phyloP scores from a whole-genome alignment of 179 eudicot genomes.

The Pouteria campechiana region DNA sequence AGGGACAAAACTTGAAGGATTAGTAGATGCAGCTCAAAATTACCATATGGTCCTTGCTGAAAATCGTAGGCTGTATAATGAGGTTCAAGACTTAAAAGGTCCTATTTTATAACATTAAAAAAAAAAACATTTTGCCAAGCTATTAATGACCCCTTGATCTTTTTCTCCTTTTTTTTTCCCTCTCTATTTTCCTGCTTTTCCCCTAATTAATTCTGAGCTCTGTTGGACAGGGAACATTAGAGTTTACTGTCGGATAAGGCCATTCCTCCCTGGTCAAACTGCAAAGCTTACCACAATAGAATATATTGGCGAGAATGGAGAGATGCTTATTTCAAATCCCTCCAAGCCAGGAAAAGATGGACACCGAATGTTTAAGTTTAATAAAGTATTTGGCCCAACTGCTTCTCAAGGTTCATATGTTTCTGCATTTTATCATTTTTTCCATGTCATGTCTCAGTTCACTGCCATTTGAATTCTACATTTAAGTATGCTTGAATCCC shows the following conservation, averaged over 20 bases:
- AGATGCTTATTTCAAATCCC: slow-evolving; percentile 68
- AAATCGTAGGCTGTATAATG: slow-evolving; percentile 78
- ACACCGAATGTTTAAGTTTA: slow-evolving; percentile 79
- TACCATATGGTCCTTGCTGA: slow-evolving; percentile 81
- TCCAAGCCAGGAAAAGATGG: slow-evolving; percentile 74
- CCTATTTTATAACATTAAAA: no score
- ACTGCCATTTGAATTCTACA: neutral
- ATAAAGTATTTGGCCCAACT: slow-evolving; percentile 80
- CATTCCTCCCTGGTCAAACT: slow-evolving; percentile 85
- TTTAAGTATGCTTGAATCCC: no score
- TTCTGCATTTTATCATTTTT: neutral
- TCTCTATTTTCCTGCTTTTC: neutral
- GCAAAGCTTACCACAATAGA: slow-evolving; percentile 78
- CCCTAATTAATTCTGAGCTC: slow-evolving; percentile 1
- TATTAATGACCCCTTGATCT: neutral
- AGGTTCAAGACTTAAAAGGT: slow-evolving; percentile 97
- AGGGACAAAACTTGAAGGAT: slow-evolving; percentile 66
- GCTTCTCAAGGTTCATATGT: slow-evolving; percentile 69
- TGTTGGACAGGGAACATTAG: slow-evolving; percentile 68
- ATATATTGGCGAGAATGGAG: slow-evolving; percentile 90
- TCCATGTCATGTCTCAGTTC: neutral
- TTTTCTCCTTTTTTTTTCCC: neutral
- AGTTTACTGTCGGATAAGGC: slow-evolving; percentile 92
- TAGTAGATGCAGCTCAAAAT: slow-evolving; percentile 82
- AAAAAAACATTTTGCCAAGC: neutral